Evolutionary conservation across 805 yeast species (phyloP).

Genomic region (Saccharomycopsis synnaedendra): DNA sequence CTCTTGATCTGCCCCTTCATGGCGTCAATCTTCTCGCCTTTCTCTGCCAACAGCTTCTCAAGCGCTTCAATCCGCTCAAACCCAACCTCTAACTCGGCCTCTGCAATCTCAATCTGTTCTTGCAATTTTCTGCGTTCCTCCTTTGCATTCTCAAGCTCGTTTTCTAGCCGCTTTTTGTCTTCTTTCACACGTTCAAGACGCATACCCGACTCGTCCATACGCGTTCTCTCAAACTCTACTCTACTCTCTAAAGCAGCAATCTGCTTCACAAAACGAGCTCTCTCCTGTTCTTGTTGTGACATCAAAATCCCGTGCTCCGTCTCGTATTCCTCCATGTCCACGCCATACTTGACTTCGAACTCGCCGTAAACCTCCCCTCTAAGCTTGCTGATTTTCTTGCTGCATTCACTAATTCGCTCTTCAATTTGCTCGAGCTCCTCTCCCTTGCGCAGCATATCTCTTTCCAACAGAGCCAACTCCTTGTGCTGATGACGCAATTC

Average conservation of each 20-base stretch:
- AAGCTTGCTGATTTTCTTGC: slow-evolving; percentile 18
- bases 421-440: slow-evolving; percentile 16
- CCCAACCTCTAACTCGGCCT: slow-evolving; percentile 30
- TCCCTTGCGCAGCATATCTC: slow-evolving; percentile 19
- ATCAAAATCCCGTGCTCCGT: slow-evolving; percentile 46
- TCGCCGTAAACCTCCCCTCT: slow-evolving; percentile 27
- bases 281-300: slow-evolving; percentile 47
- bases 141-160: slow-evolving; percentile 23
- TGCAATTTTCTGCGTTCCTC: slow-evolving; percentile 24
- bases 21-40: slow-evolving; percentile 24
- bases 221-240: slow-evolving; percentile 51
- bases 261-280: slow-evolving; percentile 50
- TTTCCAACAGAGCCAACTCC: slow-evolving; percentile 10
- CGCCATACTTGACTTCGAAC: slow-evolving; percentile 46
- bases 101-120: slow-evolving; percentile 26
- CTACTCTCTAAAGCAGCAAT: slow-evolving; percentile 50
- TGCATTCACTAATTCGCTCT: slow-evolving; percentile 7
- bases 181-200: slow-evolving; percentile 34
- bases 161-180: slow-evolving; percentile 28
- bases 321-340: slow-evolving; percentile 62
- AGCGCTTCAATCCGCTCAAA: slow-evolving; percentile 25
- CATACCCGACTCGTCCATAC: slow-evolving; percentile 37
- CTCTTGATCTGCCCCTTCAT: slow-evolving; percentile 43
- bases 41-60: slow-evolving; percentile 23
- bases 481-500: slow-evolving; percentile 27